Base-by-base conservation (phyloP, 768 basidiomycete genomes). In the Coprinopsis cinerea region DNA sequence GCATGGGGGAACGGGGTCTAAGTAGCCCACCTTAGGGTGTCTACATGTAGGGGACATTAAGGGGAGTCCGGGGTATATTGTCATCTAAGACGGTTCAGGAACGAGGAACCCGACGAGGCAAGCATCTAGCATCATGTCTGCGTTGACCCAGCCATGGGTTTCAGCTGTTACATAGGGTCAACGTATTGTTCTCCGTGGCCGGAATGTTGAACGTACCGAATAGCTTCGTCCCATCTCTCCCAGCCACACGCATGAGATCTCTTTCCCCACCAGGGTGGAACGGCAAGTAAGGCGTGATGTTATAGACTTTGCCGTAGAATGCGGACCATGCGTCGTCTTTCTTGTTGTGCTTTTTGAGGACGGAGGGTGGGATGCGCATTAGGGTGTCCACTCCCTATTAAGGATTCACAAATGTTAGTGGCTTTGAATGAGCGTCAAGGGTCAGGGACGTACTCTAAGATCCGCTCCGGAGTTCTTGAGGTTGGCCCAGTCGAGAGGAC, bases 121-220 rank as follows among this genome's bases (percentile, higher is more conserved):
- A 27, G 82, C 77, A 61, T 97, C 94, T 18, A 99, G 73, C 91
- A 98, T 96, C 58, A 85, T 85, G 44, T 99, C 95, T n/a, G 78
- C 81, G 57, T 92, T 97, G 26, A 99, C 93, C 95, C 95, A 99
- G 2, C 85, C 89, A 65, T 99, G 95, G 0, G 94, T 97, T 20
- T 79, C 67, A 40, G 87, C 95, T 98, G 55, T 10, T 27, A n/a
- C 32, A 11, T 32, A 7, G 2, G 24, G 3, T 37, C 41, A 22
- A 27, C 50, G 32, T 45, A 47, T 39, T 13, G 25, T 37, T 24
- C 52, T 39, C 30, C 3, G 1, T 25, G 27, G 13, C 28, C 20
- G 10, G 10, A 35, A 4, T 35, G 18, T 23, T 18, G 23, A 26
- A 66, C 88, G 58, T 63, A 95, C 95, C 85, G 59, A 99, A 98